Percentiles rank a stretch among this genome's conserved stretches.
Conservation (phyloP, 2,329 filamentous ascomycete genomes). For the Calonectria henricotiae region DNA sequence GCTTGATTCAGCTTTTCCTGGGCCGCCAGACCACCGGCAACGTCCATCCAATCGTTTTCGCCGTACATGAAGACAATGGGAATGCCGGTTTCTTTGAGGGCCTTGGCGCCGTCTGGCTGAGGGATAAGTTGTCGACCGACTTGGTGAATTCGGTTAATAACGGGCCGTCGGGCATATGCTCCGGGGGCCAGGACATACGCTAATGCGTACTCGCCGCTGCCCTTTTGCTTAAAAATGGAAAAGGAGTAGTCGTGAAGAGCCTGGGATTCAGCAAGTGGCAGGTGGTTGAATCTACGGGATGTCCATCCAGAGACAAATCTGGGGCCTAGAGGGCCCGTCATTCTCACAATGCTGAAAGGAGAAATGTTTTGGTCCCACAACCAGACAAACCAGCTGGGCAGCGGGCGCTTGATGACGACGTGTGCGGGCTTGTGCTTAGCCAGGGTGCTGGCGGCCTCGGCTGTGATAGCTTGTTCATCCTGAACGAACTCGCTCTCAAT, state of each 20-base stretch:
- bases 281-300: conserved; percentile 89
- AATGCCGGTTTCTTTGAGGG: conserved; percentile 74
- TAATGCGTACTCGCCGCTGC: conserved; percentile 94
- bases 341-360: conserved; percentile 91
- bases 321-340: conserved; percentile 90
- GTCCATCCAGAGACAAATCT: conserved; percentile 97
- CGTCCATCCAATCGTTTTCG: conserved; percentile 99
- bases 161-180: conserved; percentile 88
- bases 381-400: conserved; percentile 91
- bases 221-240: conserved; percentile 91
- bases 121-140: conserved; percentile 82
- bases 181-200: conserved; percentile 95
- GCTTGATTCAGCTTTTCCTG: conserved; percentile 84
- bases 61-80: conserved; percentile 97
- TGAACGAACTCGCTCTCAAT: conserved; percentile 85
- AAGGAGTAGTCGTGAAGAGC: conserved; percentile 95
- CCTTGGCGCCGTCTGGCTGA: conserved; percentile 48
- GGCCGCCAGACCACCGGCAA: conserved; percentile 85
- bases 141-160: conserved; percentile 89
- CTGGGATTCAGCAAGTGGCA: conserved; percentile 85
- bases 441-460: conserved; percentile 61
- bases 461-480: conserved; percentile 74
- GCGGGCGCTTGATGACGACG: conserved; percentile 66
- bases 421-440: conserved; percentile 56
- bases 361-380: conserved; percentile 98